These are phyloP conservation scores for Discostella stelligera DNA, from an alignment of 352 stramenopile species.

Conservation along the genomic window DNA sequence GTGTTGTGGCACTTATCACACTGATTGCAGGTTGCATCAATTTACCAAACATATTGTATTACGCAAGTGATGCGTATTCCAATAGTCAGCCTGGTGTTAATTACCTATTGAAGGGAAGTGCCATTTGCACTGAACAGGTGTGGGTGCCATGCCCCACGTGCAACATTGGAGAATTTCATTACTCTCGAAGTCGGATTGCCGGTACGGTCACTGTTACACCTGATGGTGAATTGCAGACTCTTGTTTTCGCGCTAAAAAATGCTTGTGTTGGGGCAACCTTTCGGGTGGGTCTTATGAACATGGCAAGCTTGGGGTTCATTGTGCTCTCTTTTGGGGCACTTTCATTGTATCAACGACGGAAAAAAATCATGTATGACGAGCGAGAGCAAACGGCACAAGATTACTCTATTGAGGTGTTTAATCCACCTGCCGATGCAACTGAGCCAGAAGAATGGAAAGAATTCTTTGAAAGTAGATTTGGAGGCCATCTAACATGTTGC, in stretches of 20 bases:
- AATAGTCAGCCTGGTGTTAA: conserved; percentile 43
- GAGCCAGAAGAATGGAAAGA: conserved; percentile 75
- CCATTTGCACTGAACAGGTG: conserved; percentile 62
- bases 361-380: conserved; percentile 72
- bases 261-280: conserved; percentile 54
- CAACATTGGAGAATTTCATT: conserved; percentile 40
- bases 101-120: conserved; percentile 51
- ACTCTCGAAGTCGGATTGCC: conserved; percentile 25
- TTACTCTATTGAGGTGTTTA: conserved; percentile 77
- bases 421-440: conserved; percentile 70
- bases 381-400: conserved; percentile 78
- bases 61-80: conserved; percentile 52
- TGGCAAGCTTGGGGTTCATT: conserved; percentile 57
- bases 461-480: conserved; percentile 69
- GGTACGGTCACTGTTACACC: conserved; percentile 36
- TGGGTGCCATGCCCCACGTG: conserved; percentile 65
- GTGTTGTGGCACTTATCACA: conserved; percentile 46
- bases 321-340: conserved; percentile 46
- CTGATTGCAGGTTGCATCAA: conserved; percentile 65
- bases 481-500: conserved; percentile 47
- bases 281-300: conserved; percentile 55
- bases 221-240: conserved; percentile 48
- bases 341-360: conserved; percentile 43
- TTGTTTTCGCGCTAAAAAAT: conserved; percentile 65
- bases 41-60: conserved; percentile 70